phyloP scores from a whole-genome alignment of 2,329 filamentous ascomycete species.

The Leptographium lundbergii region DNA sequence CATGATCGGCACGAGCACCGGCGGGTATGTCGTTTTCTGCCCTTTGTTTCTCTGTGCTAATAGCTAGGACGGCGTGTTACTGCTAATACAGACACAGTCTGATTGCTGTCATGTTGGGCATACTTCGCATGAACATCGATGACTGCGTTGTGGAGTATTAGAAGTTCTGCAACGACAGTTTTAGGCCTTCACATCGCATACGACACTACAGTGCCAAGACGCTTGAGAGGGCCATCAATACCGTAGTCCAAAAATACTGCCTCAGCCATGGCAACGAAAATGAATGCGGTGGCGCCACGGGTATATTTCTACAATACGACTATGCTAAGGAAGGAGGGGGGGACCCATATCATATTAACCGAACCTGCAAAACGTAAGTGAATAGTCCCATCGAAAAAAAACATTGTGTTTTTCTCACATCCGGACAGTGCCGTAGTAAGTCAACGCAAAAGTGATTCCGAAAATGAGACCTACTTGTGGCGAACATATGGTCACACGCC shows the following conservation, averaged over 20 bases:
- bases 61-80: no score
- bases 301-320: not conserved
- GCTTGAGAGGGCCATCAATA: not conserved
- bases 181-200: not conserved
- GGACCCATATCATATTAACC: not conserved
- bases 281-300: not conserved
- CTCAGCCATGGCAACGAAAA: not conserved
- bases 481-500: not conserved
- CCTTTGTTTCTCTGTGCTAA: no score
- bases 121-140: constrained; percentile 5
- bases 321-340: not conserved
- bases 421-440: not conserved
- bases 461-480: not conserved
- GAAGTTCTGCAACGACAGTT: not conserved
- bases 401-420: not conserved
- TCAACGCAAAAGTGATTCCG: not conserved
- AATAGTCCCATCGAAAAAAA: not conserved
- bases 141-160: constrained; percentile 6
- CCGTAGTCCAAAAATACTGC: not conserved
- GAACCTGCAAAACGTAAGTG: not conserved
- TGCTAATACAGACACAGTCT: not conserved
- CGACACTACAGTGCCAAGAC: not conserved
- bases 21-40: not conserved
- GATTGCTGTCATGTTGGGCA: constrained; percentile 7
- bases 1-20: constrained; percentile 6